These are phyloP conservation scores for Cordyceps fumosorosea DNA, from an alignment of 2,329 filamentous ascomycete species.

Conservation along the genomic window DNA sequence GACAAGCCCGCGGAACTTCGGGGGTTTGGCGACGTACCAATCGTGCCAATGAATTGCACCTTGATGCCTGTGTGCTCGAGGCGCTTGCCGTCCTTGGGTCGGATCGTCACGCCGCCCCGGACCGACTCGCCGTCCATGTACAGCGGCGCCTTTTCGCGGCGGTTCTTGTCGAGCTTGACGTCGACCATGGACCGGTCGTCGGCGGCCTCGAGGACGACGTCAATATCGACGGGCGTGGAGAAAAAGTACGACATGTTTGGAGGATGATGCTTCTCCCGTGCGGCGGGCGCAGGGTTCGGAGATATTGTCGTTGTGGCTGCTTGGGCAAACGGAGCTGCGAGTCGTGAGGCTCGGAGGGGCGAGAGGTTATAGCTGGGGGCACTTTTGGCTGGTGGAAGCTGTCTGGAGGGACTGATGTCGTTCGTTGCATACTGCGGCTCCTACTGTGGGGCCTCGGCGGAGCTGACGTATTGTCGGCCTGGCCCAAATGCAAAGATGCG, in stretches of 20 bases:
- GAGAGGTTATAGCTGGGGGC: not conserved
- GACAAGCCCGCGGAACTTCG: not conserved
- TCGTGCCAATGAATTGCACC: conserved; percentile 98
- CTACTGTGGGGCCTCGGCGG: conserved; percentile 4
- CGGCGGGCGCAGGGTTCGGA: not conserved
- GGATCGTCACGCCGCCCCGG: conserved; percentile 88
- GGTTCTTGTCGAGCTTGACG: conserved; percentile 96
- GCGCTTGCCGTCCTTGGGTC: conserved; percentile 96
- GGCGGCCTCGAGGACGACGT: conserved; percentile 91
- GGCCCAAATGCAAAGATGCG: not conserved
- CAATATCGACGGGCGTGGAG: conserved; percentile 96
- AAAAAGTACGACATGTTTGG: conserved; percentile 88
- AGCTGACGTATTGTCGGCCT: conserved; percentile 12
- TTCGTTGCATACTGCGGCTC: conserved; percentile 5
- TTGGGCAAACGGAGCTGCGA: not conserved
- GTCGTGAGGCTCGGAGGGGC: conserved; percentile 3
- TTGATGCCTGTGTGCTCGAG: conserved; percentile 98
- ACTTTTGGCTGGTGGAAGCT: not conserved
- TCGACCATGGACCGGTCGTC: conserved; percentile 95
- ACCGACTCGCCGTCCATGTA: conserved; percentile 99
- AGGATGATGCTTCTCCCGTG: not conserved
- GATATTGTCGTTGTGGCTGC: not conserved
- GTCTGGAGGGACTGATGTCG: conserved; percentile 4
- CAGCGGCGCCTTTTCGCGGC: conserved; percentile 90
- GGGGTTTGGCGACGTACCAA: conserved; percentile 52